Evolutionary conservation across 164 flowering plant species (phyloP).

Genomic region (Berberis thunbergii): DNA sequence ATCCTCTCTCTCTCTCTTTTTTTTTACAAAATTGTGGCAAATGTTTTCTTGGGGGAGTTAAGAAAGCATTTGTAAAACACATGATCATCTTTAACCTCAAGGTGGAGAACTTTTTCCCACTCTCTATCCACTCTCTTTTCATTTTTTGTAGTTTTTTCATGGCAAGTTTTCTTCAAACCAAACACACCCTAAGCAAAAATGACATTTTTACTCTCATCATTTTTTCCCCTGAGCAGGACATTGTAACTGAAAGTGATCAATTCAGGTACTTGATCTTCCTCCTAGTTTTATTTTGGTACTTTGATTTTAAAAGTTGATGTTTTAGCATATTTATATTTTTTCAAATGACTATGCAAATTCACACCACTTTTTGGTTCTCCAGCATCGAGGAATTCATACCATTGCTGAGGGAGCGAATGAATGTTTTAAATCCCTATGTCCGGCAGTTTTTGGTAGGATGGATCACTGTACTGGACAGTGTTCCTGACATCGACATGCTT

Average conservation of each 20-base stretch:
- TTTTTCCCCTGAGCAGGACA: constrained; percentile 54
- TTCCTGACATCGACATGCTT: constrained; percentile 97
- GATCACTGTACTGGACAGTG: constrained; percentile 98
- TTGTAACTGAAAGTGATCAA: constrained; percentile 97
- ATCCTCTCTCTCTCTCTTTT: too few species aligned
- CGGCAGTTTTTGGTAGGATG: constrained; percentile 99
- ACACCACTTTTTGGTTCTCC: constrained; percentile 16
- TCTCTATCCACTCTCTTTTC: not conserved
- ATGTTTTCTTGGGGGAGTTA: too few species aligned
- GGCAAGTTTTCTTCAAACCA: too few species aligned
- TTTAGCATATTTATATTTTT: not conserved
- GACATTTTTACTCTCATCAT: not conserved
- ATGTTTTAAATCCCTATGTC: constrained; percentile 80
- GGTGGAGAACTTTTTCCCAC: not conserved
- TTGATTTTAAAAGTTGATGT: constrained; percentile 2
- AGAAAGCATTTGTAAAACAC: not conserved
- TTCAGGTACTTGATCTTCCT: constrained; percentile 59
- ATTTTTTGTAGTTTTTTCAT: not conserved
- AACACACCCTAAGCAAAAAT: not conserved
- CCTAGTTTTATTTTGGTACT: constrained; percentile 2
- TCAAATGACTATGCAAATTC: not conserved
- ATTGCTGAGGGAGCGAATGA: constrained; percentile 91
- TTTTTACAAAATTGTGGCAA: too few species aligned
- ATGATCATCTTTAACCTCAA: too few species aligned
- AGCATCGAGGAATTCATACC: constrained; percentile 99